A percentile compares a stretch with the other conserved stretches of the same genome.
These are phyloP conservation scores for Apiospora malaysiana DNA, from an alignment of 2,329 filamentous ascomycete species.

Conservation along the genomic window DNA sequence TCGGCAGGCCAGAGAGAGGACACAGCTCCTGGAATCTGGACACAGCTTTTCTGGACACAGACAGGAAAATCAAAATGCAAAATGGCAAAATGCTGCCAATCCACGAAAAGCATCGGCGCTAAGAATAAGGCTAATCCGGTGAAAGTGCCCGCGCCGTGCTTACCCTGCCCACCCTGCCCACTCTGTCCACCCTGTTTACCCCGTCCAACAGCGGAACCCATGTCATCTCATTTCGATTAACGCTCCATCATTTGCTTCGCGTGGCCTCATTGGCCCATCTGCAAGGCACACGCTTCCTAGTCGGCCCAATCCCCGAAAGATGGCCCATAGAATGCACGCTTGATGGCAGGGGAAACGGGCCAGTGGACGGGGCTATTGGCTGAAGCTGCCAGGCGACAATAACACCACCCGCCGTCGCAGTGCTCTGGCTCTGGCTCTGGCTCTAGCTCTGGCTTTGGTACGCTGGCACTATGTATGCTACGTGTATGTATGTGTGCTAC, in stretches of 20 bases:
- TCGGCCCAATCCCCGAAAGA: slow-evolving; percentile 12
- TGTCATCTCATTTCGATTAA: slow-evolving; percentile 16
- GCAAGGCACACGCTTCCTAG: slow-evolving; percentile 1
- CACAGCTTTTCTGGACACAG: no score
- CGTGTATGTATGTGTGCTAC: no score
- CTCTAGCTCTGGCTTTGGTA: background rate
- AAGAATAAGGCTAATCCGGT: slow-evolving; percentile 19
- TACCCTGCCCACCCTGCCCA: background rate
- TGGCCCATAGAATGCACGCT: background rate
- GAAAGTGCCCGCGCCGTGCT: background rate
- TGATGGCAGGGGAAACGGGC: slow-evolving; percentile 17
- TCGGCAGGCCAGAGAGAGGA: no score
- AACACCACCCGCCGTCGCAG: slow-evolving; percentile 5
- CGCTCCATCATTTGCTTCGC: slow-evolving; percentile 7
- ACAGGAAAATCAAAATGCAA: background rate
- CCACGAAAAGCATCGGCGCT: slow-evolving; percentile 17
- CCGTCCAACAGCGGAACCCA: background rate
- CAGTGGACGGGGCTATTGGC: slow-evolving; percentile 3
- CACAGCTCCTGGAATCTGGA: no score
- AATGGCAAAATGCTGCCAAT: background rate
- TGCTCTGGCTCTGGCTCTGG: background rate
- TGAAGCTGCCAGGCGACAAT: background rate
- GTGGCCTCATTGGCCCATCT: slow-evolving; percentile 14
- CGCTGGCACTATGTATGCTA: background rate
- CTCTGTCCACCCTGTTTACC: background rate